phyloP scores from a whole-genome alignment of 2,329 filamentous ascomycete species.

The Venturia asperata region DNA sequence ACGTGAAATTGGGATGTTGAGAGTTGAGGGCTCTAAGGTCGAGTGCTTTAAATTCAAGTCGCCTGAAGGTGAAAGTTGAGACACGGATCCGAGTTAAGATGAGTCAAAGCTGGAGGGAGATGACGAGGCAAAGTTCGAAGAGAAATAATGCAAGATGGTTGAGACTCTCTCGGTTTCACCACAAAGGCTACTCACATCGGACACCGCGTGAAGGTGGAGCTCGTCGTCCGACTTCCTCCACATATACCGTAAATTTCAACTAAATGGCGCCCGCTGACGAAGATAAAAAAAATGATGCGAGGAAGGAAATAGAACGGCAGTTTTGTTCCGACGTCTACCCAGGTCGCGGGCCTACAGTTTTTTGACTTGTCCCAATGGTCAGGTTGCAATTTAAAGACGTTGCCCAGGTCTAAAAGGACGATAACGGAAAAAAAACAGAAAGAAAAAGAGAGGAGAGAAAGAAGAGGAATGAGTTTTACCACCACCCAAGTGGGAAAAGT shows the following conservation, averaged over 20 bases:
- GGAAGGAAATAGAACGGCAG: neutral
- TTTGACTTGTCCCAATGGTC: neutral
- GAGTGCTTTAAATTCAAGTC: too few species aligned
- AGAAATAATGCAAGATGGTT: too few species aligned
- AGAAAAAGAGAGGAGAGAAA: neutral
- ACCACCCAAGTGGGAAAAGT: neutral
- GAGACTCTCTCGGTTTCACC: too few species aligned
- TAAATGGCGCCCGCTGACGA: neutral
- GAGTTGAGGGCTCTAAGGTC: too few species aligned
- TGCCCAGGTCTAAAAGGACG: neutral
- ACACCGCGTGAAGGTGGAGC: neutral
- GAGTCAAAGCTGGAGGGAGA: neutral
- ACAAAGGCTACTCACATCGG: neutral
- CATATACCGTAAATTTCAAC: neutral
- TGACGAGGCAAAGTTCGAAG: neutral
- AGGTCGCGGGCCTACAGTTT: neutral
- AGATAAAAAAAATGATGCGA: neutral
- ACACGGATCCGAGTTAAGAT: neutral
- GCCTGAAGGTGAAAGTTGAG: neutral
- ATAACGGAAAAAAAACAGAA: neutral
- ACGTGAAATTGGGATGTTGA: neutral
- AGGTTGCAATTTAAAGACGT: neutral
- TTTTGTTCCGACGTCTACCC: neutral
- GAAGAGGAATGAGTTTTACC: neutral
- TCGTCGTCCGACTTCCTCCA: conserved; percentile 6